Evolutionary conservation across 1,284 basidiomycete genomes (phyloP), one percentile per base, ranked within the genome.

Genomic region (Lignosus rhinocerotis): DNA sequence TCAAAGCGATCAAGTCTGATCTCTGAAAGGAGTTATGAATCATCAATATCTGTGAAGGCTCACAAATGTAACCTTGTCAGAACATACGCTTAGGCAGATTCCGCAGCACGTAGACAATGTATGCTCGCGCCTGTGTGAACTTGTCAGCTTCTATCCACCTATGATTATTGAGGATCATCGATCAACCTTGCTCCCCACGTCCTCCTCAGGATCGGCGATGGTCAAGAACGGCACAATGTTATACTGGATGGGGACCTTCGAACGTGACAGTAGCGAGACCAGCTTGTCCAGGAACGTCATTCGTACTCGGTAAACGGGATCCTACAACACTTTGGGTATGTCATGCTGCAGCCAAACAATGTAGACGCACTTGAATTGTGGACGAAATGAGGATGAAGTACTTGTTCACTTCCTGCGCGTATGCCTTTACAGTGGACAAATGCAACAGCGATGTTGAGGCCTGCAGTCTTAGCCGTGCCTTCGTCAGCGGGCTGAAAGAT

Each of bases 191-290:
- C 71, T 74, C 65, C 82, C 86, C 36, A 96, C 82, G 60, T 96
- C 94, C 30, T 75, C 73, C 66, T 98, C 96, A 0, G 96, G 96
- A 74, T 99, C 97, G 63, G 94, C 89, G 0, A 94, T 91, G 0
- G 90, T 88, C 36, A 99, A 74, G 76, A 97, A 96, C 0, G 92
- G 86, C 59, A 97, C 83, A 43, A 93, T 79, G 67, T 95, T 92
- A 77, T 89, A 98, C 25, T 85, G 80, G 0, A 87, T 70, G 14
- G 86, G 81, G 8, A 96, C 76, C 71, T 87, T 85, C 36, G 85
- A 81, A 7, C 75, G 72, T 32, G 81, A 78, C 11, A 94, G 73
- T 36, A 92, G 78, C 5, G 79, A 70, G 6, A 89, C 75, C 5
- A 96, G 76, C 73, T 96, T 96, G 48, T 80, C 82, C 52, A 98